Percentiles rank a stretch among this genome's conserved stretches.
Conservation (phyloP, 169 alveolate genomes). For the Neospora caninum region DNA sequence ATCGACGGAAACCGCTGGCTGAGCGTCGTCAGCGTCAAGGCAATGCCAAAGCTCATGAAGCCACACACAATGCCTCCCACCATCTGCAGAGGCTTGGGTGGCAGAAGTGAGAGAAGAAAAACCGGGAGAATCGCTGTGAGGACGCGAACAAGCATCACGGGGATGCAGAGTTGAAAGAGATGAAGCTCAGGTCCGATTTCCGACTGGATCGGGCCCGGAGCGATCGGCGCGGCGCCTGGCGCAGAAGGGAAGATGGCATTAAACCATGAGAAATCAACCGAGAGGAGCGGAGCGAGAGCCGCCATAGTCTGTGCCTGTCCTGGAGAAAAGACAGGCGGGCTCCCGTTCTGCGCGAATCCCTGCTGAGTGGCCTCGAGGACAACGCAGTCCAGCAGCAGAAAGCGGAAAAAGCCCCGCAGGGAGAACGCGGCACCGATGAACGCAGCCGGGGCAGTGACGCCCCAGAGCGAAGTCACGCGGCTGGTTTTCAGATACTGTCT, state of each 20-base stretch:
- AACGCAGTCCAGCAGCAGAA: constrained; percentile 40
- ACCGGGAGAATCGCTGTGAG: constrained; percentile 18
- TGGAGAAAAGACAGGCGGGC: not conserved
- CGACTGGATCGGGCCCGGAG: not conserved
- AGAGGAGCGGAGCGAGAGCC: not conserved
- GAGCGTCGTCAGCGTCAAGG: constrained; percentile 26
- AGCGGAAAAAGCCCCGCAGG: constrained; percentile 23
- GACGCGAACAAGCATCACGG: constrained; percentile 32
- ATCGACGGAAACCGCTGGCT: constrained; percentile 2
- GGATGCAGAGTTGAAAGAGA: not conserved
- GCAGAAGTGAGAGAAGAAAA: not conserved
- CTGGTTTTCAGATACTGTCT: not conserved
- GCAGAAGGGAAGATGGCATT: not conserved
- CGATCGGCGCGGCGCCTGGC: not conserved
- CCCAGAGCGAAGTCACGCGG: not conserved
- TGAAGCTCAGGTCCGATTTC: not conserved
- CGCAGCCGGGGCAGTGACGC: constrained; percentile 42
- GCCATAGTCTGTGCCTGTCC: not conserved
- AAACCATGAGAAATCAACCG: not conserved
- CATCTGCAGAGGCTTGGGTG: constrained; percentile 51
- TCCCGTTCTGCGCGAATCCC: not conserved
- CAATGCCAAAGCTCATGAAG: constrained; percentile 31
- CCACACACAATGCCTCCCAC: constrained; percentile 35
- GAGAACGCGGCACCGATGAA: constrained; percentile 25
- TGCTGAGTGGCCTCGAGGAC: not conserved